phyloP scores from a whole-genome alignment of 2,329 filamentous ascomycete species.

The Cladophialophora psammophila region DNA sequence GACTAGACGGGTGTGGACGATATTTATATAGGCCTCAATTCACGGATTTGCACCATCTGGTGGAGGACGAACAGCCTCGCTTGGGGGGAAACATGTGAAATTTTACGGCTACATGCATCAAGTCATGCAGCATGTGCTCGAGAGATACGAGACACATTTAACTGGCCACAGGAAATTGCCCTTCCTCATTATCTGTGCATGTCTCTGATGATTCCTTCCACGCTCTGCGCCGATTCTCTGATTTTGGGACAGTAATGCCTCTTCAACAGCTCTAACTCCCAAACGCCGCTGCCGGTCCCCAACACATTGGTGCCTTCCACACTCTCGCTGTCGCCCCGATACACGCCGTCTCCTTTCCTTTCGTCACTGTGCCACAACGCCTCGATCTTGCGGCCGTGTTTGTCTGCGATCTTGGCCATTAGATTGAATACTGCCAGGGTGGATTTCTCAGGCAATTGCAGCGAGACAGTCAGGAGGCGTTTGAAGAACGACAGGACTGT shows the following conservation, averaged over 20 bases:
- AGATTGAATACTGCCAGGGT: conserved; percentile 80
- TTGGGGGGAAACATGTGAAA: background rate
- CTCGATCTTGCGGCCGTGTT: conserved; percentile 80
- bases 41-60: too few species aligned
- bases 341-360: conserved; percentile 86
- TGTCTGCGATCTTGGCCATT: conserved; percentile 77
- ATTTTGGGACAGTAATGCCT: conserved; percentile 88
- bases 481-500: conserved; percentile 93
- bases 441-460: conserved; percentile 92
- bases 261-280: conserved; percentile 89
- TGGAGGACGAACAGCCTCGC: background rate
- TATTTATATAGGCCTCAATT: background rate
- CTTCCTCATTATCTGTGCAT: conserved; percentile 31
- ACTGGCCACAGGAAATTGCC: background rate
- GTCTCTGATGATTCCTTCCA: conserved; percentile 70
- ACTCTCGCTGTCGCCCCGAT: conserved; percentile 73
- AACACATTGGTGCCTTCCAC: conserved; percentile 91
- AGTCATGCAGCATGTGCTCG: background rate
- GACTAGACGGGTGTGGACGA: background rate
- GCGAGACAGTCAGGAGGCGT: conserved; percentile 79
- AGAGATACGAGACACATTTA: background rate
- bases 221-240: conserved; percentile 72
- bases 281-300: conserved; percentile 74
- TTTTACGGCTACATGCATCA: background rate
- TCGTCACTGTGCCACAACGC: conserved; percentile 96